phyloP scores from a whole-genome alignment of 495 filamentous ascomycete species.

The Polyplosphaeria fusca region DNA sequence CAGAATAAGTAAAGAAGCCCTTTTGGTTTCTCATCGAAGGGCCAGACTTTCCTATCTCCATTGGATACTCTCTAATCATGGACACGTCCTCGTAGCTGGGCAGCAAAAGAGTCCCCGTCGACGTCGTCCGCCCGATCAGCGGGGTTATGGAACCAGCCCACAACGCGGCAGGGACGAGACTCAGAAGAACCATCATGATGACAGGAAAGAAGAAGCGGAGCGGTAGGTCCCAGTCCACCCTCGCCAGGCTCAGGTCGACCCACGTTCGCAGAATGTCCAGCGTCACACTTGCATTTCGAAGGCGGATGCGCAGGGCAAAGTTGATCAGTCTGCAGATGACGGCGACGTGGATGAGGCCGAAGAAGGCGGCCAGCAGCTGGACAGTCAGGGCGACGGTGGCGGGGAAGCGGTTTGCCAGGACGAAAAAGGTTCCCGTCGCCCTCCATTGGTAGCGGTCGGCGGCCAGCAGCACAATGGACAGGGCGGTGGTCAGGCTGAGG shows the following conservation, averaged over 20 bases:
- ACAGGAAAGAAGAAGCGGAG: conserved; percentile 27
- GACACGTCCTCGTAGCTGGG: conserved; percentile 38
- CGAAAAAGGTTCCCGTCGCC: conserved; percentile 14
- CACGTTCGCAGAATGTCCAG: conserved; percentile 29
- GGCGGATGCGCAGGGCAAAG: conserved; percentile 19
- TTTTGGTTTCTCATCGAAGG: conserved; percentile 27
- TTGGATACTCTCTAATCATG: conserved; percentile 28
- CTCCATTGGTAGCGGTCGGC: conserved; percentile 18
- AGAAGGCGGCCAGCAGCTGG: conserved; percentile 23
- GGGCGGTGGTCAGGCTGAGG: conserved; percentile 14
- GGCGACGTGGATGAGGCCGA: conserved; percentile 27
- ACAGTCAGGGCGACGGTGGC: conserved; percentile 19
- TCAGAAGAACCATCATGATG: conserved; percentile 29
- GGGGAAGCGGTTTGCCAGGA: conserved; percentile 7
- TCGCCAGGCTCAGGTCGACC: conserved; percentile 28
- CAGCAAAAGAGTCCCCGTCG: conserved; percentile 16
- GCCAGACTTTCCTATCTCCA: conserved; percentile 26
- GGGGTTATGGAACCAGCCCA: conserved; percentile 45
- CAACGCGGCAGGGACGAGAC: conserved; percentile 36
- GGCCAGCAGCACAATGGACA: conserved; percentile 9
- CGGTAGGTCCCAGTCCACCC: conserved; percentile 30
- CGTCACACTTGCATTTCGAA: conserved; percentile 17
- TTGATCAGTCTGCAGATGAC: conserved; percentile 29
- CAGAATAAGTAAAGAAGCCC: conserved; percentile 39
- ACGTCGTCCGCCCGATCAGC: conserved; percentile 11